These are phyloP conservation scores for Candida maesae DNA, from an alignment of 805 yeast genomes.

Conservation along the genomic window DNA sequence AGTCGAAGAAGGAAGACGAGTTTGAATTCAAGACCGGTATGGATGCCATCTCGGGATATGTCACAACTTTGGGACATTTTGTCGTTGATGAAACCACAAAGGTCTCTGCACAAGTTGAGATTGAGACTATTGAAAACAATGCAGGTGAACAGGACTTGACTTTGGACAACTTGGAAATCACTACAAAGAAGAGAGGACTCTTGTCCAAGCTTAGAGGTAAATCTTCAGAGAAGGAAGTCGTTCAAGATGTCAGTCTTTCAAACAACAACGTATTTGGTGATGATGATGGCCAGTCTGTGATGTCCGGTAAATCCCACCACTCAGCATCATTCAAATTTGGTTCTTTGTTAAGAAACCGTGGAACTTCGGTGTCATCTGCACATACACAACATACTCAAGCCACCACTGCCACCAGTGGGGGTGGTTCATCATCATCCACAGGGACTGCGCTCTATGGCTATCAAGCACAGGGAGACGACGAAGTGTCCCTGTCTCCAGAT, in stretches of 20 bases:
- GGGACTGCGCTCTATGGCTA: constrained; percentile 43
- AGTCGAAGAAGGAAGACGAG: constrained; percentile 41
- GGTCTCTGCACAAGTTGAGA: constrained; percentile 77
- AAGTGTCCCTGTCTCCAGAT: constrained; percentile 56
- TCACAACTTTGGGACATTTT: constrained; percentile 55
- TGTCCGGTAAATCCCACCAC: constrained; percentile 13
- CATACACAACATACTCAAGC: constrained; percentile 3
- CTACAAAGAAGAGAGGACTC: constrained; percentile 58
- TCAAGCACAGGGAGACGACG: constrained; percentile 69
- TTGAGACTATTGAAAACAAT: constrained; percentile 83
- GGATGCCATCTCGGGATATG: constrained; percentile 47
- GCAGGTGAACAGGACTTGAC: constrained; percentile 73
- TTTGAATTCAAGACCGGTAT: constrained; percentile 35
- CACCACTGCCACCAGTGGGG: constrained; percentile 20
- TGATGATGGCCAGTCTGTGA: constrained; percentile 15
- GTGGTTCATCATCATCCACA: no score
- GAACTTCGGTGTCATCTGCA: constrained; percentile 10
- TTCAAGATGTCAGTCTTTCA: constrained; percentile 3
- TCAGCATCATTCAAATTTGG: constrained; percentile 17
- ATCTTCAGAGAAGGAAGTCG: constrained; percentile 18
- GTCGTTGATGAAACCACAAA: constrained; percentile 70
- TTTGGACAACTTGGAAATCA: constrained; percentile 45
- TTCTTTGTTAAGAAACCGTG: constrained; percentile 20
- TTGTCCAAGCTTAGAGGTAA: constrained; percentile 35
- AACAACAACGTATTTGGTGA: constrained; percentile 15